Conservation (phyloP, 1,139 yeast genomes). For the Spathaspora jeffriesii region DNA sequence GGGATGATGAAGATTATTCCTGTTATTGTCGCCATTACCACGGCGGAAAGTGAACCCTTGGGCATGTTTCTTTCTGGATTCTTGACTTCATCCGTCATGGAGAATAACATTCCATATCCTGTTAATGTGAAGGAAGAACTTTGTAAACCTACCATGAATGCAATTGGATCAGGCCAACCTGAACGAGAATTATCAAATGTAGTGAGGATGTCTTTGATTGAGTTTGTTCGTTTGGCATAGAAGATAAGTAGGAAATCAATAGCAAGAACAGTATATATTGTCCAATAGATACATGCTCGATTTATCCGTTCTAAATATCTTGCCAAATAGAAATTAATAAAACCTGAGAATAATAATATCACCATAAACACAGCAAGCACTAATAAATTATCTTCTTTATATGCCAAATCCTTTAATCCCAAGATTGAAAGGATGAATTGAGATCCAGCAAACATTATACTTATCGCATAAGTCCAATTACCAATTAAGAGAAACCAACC, state of each 20-base stretch:
- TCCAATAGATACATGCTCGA: constrained; percentile 70
- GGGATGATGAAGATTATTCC: constrained; percentile 77
- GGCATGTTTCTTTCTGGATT: constrained; percentile 77
- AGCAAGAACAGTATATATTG: constrained; percentile 67
- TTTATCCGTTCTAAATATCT: constrained; percentile 62
- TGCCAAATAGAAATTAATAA: constrained; percentile 62
- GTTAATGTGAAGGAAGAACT: constrained; percentile 79
- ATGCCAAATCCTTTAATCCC: constrained; percentile 54
- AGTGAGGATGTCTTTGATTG: constrained; percentile 59
- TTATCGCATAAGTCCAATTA: constrained; percentile 74
- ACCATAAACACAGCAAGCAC: constrained; percentile 58
- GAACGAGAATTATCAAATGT: constrained; percentile 69
- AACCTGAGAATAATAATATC: constrained; percentile 58
- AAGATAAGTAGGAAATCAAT: constrained; percentile 63
- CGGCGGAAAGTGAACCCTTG: constrained; percentile 70
- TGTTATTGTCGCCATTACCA: constrained; percentile 60
- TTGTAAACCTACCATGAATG: constrained; percentile 74
- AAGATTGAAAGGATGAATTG: constrained; percentile 68
- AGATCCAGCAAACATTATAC: constrained; percentile 73
- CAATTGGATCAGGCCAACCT: constrained; percentile 69
- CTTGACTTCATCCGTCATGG: constrained; percentile 81
- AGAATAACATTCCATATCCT: constrained; percentile 81
- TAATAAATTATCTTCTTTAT: constrained; percentile 55
- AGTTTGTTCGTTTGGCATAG: constrained; percentile 62
- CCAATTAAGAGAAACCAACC: constrained; percentile 78